Evolutionary conservation across 352 stramenopile genomes (phyloP).

Genomic region (Phytophthora lateralis): DNA sequence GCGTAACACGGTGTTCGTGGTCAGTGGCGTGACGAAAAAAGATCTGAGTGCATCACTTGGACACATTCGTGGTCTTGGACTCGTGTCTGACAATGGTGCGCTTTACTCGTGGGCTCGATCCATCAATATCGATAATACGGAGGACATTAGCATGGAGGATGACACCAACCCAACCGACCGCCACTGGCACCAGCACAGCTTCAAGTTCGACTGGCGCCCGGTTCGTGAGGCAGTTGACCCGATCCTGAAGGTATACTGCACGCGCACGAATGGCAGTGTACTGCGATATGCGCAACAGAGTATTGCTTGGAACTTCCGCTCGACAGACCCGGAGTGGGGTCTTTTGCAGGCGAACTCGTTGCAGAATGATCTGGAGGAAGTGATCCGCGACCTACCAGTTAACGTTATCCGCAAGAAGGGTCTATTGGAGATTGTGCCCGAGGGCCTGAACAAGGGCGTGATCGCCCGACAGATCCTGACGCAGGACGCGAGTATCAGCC

Average conservation of each 20-base stretch:
- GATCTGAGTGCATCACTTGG: slow-evolving; percentile 93
- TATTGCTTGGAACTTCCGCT: slow-evolving; percentile 98
- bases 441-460: slow-evolving; percentile 96
- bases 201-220: slow-evolving; percentile 92
- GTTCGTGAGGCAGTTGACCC: slow-evolving; percentile 92
- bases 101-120: slow-evolving; percentile 91
- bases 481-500: slow-evolving; percentile 77
- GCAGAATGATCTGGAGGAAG: slow-evolving; percentile 82
- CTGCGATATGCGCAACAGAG: slow-evolving; percentile 93
- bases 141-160: slow-evolving; percentile 39
- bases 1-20: slow-evolving; percentile 97
- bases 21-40: slow-evolving; percentile 92
- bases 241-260: slow-evolving; percentile 95
- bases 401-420: slow-evolving; percentile 90
- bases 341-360: slow-evolving; percentile 95
- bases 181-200: slow-evolving; percentile 78
- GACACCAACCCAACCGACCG: slow-evolving; percentile 37
- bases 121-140: slow-evolving; percentile 50
- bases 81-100: slow-evolving; percentile 95
- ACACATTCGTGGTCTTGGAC: slow-evolving; percentile 91
- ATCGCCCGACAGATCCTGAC: slow-evolving; percentile 95
- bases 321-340: slow-evolving; percentile 97
- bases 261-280: slow-evolving; percentile 95
- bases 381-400: slow-evolving; percentile 73
- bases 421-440: slow-evolving; percentile 95